phyloP scores from a whole-genome alignment of 2,329 filamentous ascomycete genomes.

The Emmonsiellopsis sp. region DNA sequence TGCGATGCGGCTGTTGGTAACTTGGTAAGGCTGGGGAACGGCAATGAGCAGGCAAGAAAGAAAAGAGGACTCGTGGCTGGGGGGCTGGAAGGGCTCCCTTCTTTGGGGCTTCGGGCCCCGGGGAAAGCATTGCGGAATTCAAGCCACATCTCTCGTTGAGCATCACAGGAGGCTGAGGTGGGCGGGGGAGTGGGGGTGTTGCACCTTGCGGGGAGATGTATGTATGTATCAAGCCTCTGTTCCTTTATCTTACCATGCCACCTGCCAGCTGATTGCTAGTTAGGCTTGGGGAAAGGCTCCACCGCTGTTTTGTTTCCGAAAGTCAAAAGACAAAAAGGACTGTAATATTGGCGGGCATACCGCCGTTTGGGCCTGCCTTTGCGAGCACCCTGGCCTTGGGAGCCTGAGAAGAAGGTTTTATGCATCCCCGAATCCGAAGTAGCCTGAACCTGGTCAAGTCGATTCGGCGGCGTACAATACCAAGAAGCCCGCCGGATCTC shows the following conservation, averaged over 20 bases:
- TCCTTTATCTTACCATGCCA: not conserved
- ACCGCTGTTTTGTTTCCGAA: constrained; percentile 3
- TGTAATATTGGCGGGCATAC: not conserved
- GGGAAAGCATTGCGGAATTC: no score
- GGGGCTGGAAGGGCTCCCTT: not conserved
- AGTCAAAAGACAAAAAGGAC: not conserved
- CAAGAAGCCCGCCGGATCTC: not conserved
- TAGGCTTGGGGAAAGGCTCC: not conserved
- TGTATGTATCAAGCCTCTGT: not conserved
- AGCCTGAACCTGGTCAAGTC: no score
- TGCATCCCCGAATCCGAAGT: no score
- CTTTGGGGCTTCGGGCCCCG: no score
- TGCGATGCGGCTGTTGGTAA: not conserved
- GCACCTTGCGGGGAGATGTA: not conserved
- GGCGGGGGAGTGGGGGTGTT: not conserved
- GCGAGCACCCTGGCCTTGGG: not conserved
- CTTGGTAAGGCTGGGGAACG: not conserved
- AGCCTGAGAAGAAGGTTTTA: no score
- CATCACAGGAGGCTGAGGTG: no score
- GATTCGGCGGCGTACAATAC: no score
- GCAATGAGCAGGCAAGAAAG: not conserved
- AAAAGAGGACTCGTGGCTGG: not conserved
- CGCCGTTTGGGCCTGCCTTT: not conserved
- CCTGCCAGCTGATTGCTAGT: not conserved
- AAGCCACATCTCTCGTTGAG: no score